Percentiles rank a stretch among this genome's conserved stretches.
phyloP scores from a whole-genome alignment of 1,284 basidiomycete genomes.

The Kalmanozyma brasiliensis region DNA sequence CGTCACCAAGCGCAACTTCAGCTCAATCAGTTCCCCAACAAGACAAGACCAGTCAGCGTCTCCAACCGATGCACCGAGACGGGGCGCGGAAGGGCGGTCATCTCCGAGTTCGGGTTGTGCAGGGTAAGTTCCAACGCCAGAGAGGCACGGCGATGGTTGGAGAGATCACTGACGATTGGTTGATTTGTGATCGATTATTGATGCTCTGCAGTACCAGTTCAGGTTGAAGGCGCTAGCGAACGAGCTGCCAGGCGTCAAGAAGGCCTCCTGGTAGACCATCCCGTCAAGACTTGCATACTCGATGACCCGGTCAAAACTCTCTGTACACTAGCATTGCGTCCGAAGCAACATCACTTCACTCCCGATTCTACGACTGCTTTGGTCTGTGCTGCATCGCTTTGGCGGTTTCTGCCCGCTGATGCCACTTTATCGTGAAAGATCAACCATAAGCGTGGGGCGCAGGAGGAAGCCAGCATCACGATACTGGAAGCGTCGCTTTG shows the following conservation, averaged over 20 bases:
- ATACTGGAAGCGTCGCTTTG: no score
- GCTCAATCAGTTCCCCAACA: conserved; percentile 84
- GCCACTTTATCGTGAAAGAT: no score
- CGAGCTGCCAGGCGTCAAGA: conserved; percentile 84
- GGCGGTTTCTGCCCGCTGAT: no score
- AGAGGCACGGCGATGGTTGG: neutral
- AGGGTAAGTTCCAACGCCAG: conserved; percentile 73
- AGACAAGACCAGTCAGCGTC: conserved; percentile 83
- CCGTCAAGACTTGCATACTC: no score
- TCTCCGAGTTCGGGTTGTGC: conserved; percentile 87
- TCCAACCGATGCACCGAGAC: conserved; percentile 87
- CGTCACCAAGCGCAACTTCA: conserved; percentile 96
- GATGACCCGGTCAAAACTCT: no score
- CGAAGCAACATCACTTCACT: neutral
- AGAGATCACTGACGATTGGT: no score
- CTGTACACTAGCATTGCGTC: conserved; percentile 24
- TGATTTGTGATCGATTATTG: no score
- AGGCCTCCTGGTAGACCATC: conserved; percentile 86
- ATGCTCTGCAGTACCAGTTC: conserved; percentile 87
- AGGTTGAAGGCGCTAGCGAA: conserved; percentile 80
- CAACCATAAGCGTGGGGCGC: no score
- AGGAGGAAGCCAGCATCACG: no score
- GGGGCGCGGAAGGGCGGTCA: conserved; percentile 84
- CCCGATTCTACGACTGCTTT: no score
- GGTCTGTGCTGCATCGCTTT: no score